Evolutionary conservation across 495 filamentous ascomycete species (phyloP).

Genomic region (Aspergillus nanangensis): DNA sequence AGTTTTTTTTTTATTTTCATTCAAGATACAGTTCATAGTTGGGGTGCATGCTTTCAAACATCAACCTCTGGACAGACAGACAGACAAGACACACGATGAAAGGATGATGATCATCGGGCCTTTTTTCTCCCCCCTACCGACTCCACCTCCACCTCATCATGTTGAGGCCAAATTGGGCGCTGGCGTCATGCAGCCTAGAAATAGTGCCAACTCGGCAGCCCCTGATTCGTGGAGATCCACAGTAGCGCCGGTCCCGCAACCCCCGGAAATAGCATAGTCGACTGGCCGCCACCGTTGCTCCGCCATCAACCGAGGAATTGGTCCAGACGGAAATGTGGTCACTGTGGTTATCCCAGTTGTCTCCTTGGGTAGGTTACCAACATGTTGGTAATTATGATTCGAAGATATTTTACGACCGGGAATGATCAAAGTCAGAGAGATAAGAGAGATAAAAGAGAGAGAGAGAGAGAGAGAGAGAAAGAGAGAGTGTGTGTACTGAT

Average conservation of each 20-base stretch:
- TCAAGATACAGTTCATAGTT: background rate
- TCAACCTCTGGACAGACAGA: too few species aligned
- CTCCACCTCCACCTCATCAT: too few species aligned
- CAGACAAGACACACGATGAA: background rate
- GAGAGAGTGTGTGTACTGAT: too few species aligned
- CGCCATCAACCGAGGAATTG: constrained; percentile 25
- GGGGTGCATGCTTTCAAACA: too few species aligned
- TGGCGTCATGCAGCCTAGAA: constrained; percentile 38
- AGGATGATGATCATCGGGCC: constrained; percentile 1
- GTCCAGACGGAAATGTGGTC: constrained; percentile 6
- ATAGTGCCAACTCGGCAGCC: constrained; percentile 23
- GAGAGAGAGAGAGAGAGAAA: too few species aligned
- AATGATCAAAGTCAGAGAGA: too few species aligned
- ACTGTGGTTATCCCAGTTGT: background rate
- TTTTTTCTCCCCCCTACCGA: background rate
- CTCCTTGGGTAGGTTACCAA: background rate
- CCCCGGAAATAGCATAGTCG: constrained; percentile 23
- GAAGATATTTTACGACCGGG: too few species aligned
- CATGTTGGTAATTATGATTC: background rate
- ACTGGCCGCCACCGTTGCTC: constrained; percentile 24
- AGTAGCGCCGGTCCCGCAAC: constrained; percentile 25
- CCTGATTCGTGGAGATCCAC: constrained; percentile 24
- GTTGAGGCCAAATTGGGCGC: too few species aligned
- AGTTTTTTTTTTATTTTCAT: too few species aligned
- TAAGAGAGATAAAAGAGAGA: too few species aligned